Percentiles rank a stretch among this genome's conserved stretches.
These are phyloP conservation scores for Rhizophlyctis rosea DNA, from an alignment of 192 early-diverging fungal genomes.

Conservation along the genomic window DNA sequence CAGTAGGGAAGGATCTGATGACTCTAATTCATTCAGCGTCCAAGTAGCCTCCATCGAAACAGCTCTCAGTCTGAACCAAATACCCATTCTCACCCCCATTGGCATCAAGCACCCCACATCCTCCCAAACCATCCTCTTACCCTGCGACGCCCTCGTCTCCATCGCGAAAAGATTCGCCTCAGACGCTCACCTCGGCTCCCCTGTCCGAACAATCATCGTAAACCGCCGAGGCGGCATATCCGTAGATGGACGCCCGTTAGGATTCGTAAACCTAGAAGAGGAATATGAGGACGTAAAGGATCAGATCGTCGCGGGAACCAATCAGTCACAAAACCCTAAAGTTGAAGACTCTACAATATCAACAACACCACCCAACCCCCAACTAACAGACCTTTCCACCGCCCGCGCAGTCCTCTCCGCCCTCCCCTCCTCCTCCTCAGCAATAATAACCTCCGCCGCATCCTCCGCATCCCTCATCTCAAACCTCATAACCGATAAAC, in stretches of 20 bases:
- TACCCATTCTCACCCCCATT: constrained; percentile 55
- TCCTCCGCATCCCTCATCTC: constrained; percentile 54
- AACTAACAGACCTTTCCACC: constrained; percentile 53
- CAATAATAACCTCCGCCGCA: constrained; percentile 65
- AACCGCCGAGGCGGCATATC: constrained; percentile 66
- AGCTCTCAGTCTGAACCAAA: constrained; percentile 59
- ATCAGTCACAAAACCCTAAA: no score
- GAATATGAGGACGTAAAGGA: constrained; percentile 60
- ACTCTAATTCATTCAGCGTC: constrained; percentile 37
- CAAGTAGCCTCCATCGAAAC: constrained; percentile 47
- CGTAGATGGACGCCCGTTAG: constrained; percentile 55
- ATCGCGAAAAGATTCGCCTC: constrained; percentile 25
- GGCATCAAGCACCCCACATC: constrained; percentile 36
- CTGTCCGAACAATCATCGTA: constrained; percentile 64
- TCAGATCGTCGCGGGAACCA: constrained; percentile 32
- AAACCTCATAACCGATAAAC: constrained; percentile 78
- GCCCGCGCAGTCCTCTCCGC: constrained; percentile 62
- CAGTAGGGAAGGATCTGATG: constrained; percentile 3
- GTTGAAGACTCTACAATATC: constrained; percentile 15
- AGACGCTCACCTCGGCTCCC: constrained; percentile 31
- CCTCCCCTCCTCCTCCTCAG: constrained; percentile 69
- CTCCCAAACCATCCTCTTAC: constrained; percentile 35
- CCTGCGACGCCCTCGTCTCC: constrained; percentile 55
- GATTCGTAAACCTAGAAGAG: constrained; percentile 79
- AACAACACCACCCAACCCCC: constrained; percentile 33